Evolutionary conservation across 345 rosid genomes (phyloP).

Genomic region (Pistacia vera): DNA sequence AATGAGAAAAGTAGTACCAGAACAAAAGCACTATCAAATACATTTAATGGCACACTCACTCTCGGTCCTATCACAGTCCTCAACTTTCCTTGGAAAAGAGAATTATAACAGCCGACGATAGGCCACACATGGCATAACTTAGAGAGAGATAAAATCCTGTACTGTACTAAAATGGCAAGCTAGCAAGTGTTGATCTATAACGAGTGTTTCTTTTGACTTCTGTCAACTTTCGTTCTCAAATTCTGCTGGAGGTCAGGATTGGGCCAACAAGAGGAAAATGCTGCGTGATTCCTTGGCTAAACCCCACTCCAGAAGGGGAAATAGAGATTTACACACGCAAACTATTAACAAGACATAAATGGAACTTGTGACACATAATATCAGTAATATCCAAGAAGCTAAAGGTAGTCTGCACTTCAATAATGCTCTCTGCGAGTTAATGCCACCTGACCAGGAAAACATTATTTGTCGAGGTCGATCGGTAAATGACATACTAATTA

Average conservation of each 20-base stretch:
- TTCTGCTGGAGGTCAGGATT: neutral
- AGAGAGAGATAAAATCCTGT: neutral
- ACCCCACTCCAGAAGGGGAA: neutral
- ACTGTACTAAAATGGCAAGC: neutral
- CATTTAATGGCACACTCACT: constrained; percentile 16
- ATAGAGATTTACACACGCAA: constrained; percentile 6
- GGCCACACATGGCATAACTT: neutral
- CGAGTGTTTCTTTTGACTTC: neutral
- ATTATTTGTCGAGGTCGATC: no score
- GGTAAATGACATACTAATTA: neutral
- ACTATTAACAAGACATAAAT: no score
- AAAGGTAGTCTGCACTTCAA: neutral
- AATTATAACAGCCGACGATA: constrained; percentile 1
- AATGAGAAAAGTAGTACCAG: constrained; percentile 4
- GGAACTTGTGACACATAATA: neutral
- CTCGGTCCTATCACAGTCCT: neutral
- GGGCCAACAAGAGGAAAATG: constrained; percentile 14
- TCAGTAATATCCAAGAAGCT: neutral
- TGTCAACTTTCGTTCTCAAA: neutral
- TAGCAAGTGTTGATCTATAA: neutral
- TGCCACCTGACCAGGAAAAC: constrained; percentile 1
- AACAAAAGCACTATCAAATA: constrained; percentile 12
- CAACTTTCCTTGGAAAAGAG: constrained; percentile 1
- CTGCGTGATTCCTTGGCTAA: neutral
- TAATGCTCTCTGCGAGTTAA: neutral